Base-by-base conservation (phyloP, 805 yeast genomes). In the Yarrowia porcina region DNA sequence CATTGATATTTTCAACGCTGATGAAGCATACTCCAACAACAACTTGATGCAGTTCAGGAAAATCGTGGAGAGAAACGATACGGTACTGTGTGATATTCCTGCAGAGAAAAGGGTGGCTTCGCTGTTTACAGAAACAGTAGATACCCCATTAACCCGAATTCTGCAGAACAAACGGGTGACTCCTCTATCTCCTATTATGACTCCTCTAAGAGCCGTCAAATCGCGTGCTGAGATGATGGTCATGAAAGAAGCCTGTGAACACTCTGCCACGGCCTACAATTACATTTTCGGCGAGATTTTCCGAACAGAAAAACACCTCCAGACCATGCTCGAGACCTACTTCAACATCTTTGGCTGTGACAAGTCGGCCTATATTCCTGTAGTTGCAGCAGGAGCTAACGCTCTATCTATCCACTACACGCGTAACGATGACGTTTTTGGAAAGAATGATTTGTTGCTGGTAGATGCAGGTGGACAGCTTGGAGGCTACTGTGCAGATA, bases 401-500 rank as follows among this genome's bases (percentile, higher is more conserved):
- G 90, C 97, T 0, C 76, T 94, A 39, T 89, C 93, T 39, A 93
- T 94, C 65, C 99, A 94, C 74, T 94, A 94, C 73, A 92, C 97
- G 0, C 79, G 96, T 64, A 94, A 94, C 70, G 96, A 94, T 73
- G 96, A 90, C 70, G 74, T 88, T 12, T 79, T 94, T 66, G 82
- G 82, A 64, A 81, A 82, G 44, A 90, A 86, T 66, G 97, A 93
- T 66, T 76, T 89, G 79, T 97, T 91, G 8, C 82, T 94, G 28
- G 91, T 94, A 3, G 99, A 94, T 74, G 98, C 98, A 3, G 96
- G 96, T 0, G 99, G 98, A 4, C 82, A 88, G 56, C 73, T 87
- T 44, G 99, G 98, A 41, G 97, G 97, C 1, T 94, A 94, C 74
- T 86, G 96, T 71, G 86, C 97, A 0, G 99, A 94, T 74, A 94